Percentiles rank a stretch among this genome's conserved stretches.
phyloP scores from a whole-genome alignment of 2,329 filamentous ascomycete species.

The Penicillium sp. region DNA sequence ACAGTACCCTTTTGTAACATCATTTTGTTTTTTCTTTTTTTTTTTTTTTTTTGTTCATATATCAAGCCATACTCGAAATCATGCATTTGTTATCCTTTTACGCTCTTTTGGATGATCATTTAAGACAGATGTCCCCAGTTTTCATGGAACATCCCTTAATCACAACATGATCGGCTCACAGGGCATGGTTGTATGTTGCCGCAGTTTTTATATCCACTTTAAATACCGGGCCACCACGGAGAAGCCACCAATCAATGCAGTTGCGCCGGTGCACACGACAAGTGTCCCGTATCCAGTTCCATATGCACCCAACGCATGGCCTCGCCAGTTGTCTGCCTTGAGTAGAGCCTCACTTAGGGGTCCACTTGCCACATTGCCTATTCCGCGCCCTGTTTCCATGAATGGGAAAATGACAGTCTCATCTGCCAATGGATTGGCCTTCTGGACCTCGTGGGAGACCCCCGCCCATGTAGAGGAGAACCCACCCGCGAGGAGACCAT shows the following conservation, averaged over 20 bases:
- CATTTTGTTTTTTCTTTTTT: background rate
- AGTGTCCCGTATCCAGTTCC: constrained; percentile 21
- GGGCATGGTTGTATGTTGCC: background rate
- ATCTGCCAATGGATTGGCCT: constrained; percentile 15
- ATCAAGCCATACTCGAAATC: background rate
- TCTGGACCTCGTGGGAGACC: constrained; percentile 17
- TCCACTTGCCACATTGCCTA: constrained; percentile 22
- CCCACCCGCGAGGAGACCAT: constrained; percentile 19
- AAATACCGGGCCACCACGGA: constrained; percentile 14
- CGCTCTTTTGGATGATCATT: background rate
- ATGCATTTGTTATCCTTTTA: background rate
- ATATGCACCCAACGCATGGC: constrained; percentile 14
- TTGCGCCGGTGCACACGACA: constrained; percentile 20
- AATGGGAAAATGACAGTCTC: constrained; percentile 23
- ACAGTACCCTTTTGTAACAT: background rate
- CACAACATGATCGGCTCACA: background rate
- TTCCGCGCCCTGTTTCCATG: constrained; percentile 21
- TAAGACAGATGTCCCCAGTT: too few species aligned
- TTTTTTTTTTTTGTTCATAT: background rate
- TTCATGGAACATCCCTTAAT: too few species aligned
- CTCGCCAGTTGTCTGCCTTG: constrained; percentile 12
- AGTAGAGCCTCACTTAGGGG: constrained; percentile 21
- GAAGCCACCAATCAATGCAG: constrained; percentile 18
- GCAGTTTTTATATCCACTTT: constrained; percentile 10
- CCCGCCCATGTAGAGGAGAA: constrained; percentile 24